These are phyloP conservation scores for Fermentozyma sake DNA, from an alignment of 1,139 yeast genomes.

Conservation along the genomic window DNA sequence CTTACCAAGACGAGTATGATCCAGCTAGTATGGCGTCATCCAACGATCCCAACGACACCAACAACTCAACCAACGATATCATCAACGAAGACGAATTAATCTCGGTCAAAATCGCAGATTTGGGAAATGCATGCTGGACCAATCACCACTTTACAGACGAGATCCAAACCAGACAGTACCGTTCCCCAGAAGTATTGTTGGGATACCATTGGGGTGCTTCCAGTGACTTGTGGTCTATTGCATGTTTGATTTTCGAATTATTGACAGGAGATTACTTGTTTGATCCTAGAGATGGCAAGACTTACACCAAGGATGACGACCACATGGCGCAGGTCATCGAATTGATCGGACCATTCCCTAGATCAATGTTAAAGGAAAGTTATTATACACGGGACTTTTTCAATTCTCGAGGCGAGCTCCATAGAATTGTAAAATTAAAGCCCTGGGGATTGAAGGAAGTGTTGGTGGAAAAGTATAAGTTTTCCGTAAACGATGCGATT, in stretches of 20 bases:
- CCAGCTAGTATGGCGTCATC: constrained; percentile 21
- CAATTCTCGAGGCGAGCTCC: constrained; percentile 25
- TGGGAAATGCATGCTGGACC: constrained; percentile 50
- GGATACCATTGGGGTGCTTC: constrained; percentile 51
- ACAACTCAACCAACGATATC: constrained; percentile 11
- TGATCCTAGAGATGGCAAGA: constrained; percentile 45
- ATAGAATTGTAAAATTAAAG: constrained; percentile 33
- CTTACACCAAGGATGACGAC: constrained; percentile 46
- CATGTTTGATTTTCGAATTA: constrained; percentile 42
- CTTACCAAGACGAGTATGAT: constrained; percentile 15
- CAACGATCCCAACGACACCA: constrained; percentile 5
- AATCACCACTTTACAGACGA: constrained; percentile 49
- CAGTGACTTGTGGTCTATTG: constrained; percentile 48
- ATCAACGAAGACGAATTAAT: constrained; percentile 45
- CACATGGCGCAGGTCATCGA: constrained; percentile 48
- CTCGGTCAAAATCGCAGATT: constrained; percentile 47
- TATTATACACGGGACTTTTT: constrained; percentile 42
- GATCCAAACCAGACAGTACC: constrained; percentile 47
- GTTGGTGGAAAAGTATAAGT: constrained; percentile 40
- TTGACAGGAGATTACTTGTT: constrained; percentile 47
- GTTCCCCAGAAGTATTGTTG: constrained; percentile 44
- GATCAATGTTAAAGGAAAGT: constrained; percentile 40
- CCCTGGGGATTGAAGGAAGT: constrained; percentile 50
- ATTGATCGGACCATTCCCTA: constrained; percentile 41
- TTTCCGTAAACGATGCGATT: constrained; percentile 25